Conservation (phyloP, 495 filamentous ascomycete genomes). For the Penicillium angulare region DNA sequence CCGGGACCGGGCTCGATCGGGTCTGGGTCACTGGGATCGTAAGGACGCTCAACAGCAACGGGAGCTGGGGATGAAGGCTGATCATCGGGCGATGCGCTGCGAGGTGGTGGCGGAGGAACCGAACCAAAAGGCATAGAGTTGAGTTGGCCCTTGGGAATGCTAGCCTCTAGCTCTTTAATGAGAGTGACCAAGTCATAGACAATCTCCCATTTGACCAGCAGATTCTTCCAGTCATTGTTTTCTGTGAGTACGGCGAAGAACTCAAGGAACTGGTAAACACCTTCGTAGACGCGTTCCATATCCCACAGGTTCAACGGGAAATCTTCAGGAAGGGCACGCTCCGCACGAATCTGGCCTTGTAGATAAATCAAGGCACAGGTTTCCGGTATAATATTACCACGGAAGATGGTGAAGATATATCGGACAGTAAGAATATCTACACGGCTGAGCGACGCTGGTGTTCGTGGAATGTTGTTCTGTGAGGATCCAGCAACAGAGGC, state of each 20-base stretch:
- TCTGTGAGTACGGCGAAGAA: slow-evolving; percentile 92
- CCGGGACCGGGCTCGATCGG: slow-evolving; percentile 38
- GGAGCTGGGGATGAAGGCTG: slow-evolving; percentile 33
- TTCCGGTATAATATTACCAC: slow-evolving; percentile 86
- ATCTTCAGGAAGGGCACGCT: slow-evolving; percentile 65
- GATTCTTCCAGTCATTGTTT: slow-evolving; percentile 61
- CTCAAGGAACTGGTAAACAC: slow-evolving; percentile 88
- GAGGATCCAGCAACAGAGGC: slow-evolving; percentile 45
- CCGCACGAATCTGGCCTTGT: slow-evolving; percentile 82
- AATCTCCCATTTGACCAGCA: slow-evolving; percentile 86
- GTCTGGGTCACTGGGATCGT: slow-evolving; percentile 51
- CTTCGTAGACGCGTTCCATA: slow-evolving; percentile 88
- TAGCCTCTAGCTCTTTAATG: slow-evolving; percentile 80
- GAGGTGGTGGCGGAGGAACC: slow-evolving; percentile 24
- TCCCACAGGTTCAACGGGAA: slow-evolving; percentile 96
- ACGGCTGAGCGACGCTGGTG: slow-evolving; percentile 38
- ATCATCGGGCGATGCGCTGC: slow-evolving; percentile 30
- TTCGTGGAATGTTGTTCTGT: slow-evolving; percentile 35
- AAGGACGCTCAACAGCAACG: slow-evolving; percentile 56
- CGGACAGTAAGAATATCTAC: slow-evolving; percentile 71
- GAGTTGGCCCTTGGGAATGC: slow-evolving; percentile 71
- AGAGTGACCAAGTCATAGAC: slow-evolving; percentile 79
- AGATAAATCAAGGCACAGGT: slow-evolving; percentile 89
- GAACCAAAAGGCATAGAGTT: slow-evolving; percentile 40
- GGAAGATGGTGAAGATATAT: slow-evolving; percentile 88